These are phyloP conservation scores for Colletotrichum incanum DNA, from an alignment of 2,329 filamentous ascomycete species.

Conservation along the genomic window DNA sequence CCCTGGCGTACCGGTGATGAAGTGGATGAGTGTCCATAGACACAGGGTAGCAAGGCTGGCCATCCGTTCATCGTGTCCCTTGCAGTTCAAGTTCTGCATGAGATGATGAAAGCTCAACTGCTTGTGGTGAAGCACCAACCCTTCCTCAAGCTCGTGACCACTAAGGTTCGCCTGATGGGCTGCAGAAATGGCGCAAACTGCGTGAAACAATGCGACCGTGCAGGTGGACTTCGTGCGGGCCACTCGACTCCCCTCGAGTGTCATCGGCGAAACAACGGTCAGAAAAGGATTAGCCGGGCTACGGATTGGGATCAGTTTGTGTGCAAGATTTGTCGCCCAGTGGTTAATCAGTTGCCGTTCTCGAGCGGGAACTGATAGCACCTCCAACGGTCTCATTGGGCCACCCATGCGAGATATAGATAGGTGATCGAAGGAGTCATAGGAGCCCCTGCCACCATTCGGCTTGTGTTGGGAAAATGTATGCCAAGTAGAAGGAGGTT, in stretches of 20 bases:
- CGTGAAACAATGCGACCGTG: conserved; percentile 26
- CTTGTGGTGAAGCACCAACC: conserved; percentile 12
- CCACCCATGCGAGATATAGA: neutral
- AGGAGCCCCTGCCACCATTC: neutral
- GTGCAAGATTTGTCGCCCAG: conserved; percentile 28
- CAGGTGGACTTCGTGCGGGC: conserved; percentile 6
- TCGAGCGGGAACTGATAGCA: neutral
- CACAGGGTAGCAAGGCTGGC: conserved; percentile 23
- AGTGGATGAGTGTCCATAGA: conserved; percentile 24
- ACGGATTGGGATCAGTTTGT: conserved; percentile 24
- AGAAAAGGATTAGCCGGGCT: conserved; percentile 18
- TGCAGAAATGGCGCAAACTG: conserved; percentile 30
- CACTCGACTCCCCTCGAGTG: conserved; percentile 24
- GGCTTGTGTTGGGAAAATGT: neutral
- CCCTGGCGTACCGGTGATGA: conserved; percentile 27
- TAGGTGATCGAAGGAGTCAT: too few relatives aligned
- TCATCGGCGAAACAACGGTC: conserved; percentile 17
- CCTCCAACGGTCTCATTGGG: neutral
- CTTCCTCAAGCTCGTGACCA: neutral
- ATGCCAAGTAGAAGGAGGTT: neutral
- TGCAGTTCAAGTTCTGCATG: conserved; percentile 14
- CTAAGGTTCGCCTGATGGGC: conserved; percentile 22
- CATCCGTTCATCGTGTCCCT: conserved; percentile 22
- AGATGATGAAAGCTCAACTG: conserved; percentile 27
- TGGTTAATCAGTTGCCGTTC: conserved; percentile 27